Evolutionary conservation across 805 yeast genomes (phyloP).

Genomic region (Ogataea neopini): DNA sequence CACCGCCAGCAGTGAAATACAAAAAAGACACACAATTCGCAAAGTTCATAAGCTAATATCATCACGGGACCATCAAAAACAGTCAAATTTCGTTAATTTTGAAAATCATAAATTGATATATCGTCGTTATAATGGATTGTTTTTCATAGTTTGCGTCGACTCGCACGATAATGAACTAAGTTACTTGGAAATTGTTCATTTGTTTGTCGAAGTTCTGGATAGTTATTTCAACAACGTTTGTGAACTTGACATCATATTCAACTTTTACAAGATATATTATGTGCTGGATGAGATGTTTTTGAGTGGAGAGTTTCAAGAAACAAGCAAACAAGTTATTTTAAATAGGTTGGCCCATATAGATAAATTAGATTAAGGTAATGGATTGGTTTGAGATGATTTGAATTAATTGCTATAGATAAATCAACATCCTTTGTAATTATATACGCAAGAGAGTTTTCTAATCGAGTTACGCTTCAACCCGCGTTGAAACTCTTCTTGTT

Average conservation of each 20-base stretch:
- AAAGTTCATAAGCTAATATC: constrained; percentile 80
- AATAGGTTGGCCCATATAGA: constrained; percentile 67
- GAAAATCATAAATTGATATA: constrained; percentile 72
- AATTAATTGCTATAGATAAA: constrained; percentile 8
- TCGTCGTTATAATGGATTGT: constrained; percentile 88
- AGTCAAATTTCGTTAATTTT: constrained; percentile 46
- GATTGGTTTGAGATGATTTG: too few relatives aligned
- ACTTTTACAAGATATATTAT: constrained; percentile 79
- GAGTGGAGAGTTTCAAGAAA: constrained; percentile 90
- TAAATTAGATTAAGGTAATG: constrained; percentile 53
- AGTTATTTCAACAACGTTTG: constrained; percentile 87
- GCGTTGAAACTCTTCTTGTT: not conserved
- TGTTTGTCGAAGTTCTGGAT: constrained; percentile 87
- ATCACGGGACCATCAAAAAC: constrained; percentile 80
- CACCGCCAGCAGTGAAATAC: constrained; percentile 38
- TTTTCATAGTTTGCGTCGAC: constrained; percentile 82
- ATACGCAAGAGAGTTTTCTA: constrained; percentile 11
- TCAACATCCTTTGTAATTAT: constrained; percentile 21
- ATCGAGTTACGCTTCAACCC: constrained; percentile 7
- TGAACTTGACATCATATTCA: constrained; percentile 90
- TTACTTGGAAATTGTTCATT: constrained; percentile 80
- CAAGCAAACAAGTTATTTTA: constrained; percentile 67
- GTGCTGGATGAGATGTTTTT: constrained; percentile 84
- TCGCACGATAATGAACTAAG: constrained; percentile 78
- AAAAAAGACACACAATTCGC: constrained; percentile 48